A percentile compares a stretch with the other conserved stretches of the same genome.
Evolutionary conservation across 116 monocot genomes (phyloP).

Genomic region (Phalaenopsis hybrid): DNA sequence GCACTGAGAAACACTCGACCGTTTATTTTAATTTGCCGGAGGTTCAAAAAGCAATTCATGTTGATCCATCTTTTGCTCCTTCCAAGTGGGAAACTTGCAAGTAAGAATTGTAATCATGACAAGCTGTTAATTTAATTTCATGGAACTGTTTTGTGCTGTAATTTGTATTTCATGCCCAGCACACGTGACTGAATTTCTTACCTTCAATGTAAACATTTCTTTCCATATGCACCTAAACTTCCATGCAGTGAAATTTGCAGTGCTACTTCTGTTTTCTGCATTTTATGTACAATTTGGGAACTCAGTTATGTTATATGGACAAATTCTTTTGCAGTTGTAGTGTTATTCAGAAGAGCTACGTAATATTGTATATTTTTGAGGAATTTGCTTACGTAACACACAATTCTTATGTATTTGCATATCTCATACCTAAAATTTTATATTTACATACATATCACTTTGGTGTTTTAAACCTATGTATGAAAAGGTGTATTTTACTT

Average conservation of each 20-base stretch:
- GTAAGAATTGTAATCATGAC: conserved; percentile 26
- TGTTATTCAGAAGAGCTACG: neutral
- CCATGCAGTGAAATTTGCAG: neutral
- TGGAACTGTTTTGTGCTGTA: neutral
- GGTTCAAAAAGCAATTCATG: conserved; percentile 91
- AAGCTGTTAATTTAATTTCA: neutral
- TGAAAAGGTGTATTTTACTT: too few species aligned
- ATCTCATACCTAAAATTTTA: too few species aligned
- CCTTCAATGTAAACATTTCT: neutral
- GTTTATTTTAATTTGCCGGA: conserved; percentile 88
- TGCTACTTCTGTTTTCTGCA: neutral
- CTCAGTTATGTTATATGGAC: neutral
- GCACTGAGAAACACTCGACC: conserved; percentile 84
- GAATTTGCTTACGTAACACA: too few species aligned
- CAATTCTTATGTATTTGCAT: too few species aligned
- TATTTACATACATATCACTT: too few species aligned
- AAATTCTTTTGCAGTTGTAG: neutral
- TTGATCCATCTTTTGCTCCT: conserved; percentile 45
- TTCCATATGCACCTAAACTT: neutral
- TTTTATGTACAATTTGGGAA: neutral
- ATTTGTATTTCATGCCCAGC: too few species aligned
- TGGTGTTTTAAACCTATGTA: too few species aligned
- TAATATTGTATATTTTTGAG: neutral
- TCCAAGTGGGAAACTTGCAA: conserved; percentile 91
- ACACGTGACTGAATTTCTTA: neutral